phyloP scores from a whole-genome alignment of 306 rosid species.

The Begonia peltatifolia region DNA sequence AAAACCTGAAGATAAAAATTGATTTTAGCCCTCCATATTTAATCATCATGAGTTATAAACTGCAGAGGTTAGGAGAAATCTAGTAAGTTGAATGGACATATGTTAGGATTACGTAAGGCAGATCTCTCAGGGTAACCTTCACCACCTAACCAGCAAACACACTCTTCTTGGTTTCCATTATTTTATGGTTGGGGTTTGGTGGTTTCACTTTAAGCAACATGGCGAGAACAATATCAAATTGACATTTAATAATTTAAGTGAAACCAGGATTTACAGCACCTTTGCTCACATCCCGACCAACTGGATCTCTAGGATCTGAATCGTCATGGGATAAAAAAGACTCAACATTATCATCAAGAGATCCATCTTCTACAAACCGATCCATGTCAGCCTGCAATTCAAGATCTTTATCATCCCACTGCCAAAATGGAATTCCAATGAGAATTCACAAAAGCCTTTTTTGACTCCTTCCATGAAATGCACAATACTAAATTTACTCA shows the following conservation, averaged over 20 bases:
- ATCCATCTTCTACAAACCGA: conserved; percentile 90
- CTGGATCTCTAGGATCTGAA: conserved; percentile 82
- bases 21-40: background rate
- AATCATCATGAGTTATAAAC: too few species aligned
- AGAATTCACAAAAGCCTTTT: conserved; percentile 44
- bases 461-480: conserved; percentile 36
- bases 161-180: too few species aligned
- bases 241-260: background rate
- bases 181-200: too few species aligned
- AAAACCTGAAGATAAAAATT: conserved; percentile 48
- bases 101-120: too few species aligned
- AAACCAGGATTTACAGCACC: conserved; percentile 37
- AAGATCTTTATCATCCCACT: conserved; percentile 99
- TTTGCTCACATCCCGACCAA: conserved; percentile 95
- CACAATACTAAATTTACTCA: conserved; percentile 27
- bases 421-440: conserved; percentile 93
- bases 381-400: conserved; percentile 99
- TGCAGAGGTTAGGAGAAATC: too few species aligned
- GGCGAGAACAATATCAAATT: background rate
- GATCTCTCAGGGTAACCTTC: too few species aligned
- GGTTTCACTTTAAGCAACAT: too few species aligned
- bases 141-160: too few species aligned
- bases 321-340: conserved; percentile 98
- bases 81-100: too few species aligned
- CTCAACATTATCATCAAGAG: conserved; percentile 93